These are phyloP conservation scores for Candida ascalaphidarum DNA, from an alignment of 805 yeast species.

Conservation along the genomic window DNA sequence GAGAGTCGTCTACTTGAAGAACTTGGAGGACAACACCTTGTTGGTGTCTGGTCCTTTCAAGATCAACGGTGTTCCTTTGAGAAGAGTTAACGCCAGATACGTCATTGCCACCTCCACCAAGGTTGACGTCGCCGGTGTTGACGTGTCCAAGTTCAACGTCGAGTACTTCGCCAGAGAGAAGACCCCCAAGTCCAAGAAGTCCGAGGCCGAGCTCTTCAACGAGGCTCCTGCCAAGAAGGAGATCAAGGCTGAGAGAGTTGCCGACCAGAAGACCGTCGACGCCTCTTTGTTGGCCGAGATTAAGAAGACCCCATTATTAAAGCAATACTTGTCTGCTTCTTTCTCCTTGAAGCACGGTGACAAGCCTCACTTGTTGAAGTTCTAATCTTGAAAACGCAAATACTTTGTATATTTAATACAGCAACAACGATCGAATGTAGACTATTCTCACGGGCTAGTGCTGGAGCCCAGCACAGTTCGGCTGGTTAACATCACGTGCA, in stretches of 20 bases:
- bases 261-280: conserved; percentile 95
- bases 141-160: conserved; percentile 85
- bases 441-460: no score
- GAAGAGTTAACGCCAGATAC: conserved; percentile 98
- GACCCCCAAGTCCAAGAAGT: conserved; percentile 69
- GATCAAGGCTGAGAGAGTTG: conserved; percentile 87
- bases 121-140: conserved; percentile 71
- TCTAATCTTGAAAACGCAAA: conserved; percentile 53
- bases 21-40: conserved; percentile 95
- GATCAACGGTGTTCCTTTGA: conserved; percentile 98
- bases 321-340: conserved; percentile 91
- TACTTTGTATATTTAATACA: conserved; percentile 12
- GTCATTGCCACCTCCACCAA: conserved; percentile 98
- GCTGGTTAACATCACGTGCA: background rate
- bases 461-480: no score
- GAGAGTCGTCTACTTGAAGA: conserved; percentile 97
- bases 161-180: conserved; percentile 97
- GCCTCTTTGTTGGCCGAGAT: conserved; percentile 86
- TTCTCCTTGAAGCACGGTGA: conserved; percentile 98
- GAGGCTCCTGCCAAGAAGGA: conserved; percentile 72
- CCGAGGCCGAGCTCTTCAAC: conserved; percentile 88
- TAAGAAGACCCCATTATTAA: conserved; percentile 94
- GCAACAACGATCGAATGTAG: no score
- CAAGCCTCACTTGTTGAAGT: conserved; percentile 96
- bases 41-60: conserved; percentile 99